Percentiles rank a stretch among this genome's conserved stretches.
phyloP scores from a whole-genome alignment of 768 basidiomycete species.

The Brasilioporus rufonigricans region DNA sequence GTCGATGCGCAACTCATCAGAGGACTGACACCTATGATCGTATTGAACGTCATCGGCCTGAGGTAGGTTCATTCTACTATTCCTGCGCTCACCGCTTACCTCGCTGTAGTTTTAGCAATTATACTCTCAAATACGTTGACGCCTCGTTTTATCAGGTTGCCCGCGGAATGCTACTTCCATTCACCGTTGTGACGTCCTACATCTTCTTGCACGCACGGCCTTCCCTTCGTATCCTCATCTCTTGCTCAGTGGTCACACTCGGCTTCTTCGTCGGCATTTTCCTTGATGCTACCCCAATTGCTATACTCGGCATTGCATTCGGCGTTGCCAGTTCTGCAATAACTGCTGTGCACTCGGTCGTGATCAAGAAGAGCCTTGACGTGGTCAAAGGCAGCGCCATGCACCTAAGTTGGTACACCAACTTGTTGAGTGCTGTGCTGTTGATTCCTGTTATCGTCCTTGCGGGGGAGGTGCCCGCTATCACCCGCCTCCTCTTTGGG shows the following conservation, averaged over 20 bases:
- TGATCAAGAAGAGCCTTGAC: slow-evolving; percentile 84
- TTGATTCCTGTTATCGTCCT: slow-evolving; percentile 73
- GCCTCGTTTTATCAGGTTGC: slow-evolving; percentile 96
- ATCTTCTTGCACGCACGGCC: slow-evolving; percentile 74
- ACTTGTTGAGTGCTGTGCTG: slow-evolving; percentile 71
- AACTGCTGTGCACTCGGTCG: slow-evolving; percentile 87
- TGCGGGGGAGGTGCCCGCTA: slow-evolving; percentile 68
- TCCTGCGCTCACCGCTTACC: not conserved
- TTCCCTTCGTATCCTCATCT: slow-evolving; percentile 66
- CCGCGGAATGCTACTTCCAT: slow-evolving; percentile 88
- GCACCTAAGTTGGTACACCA: slow-evolving; percentile 89
- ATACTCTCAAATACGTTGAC: slow-evolving; percentile 89
- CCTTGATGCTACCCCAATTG: slow-evolving; percentile 64
- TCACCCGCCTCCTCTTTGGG: slow-evolving; percentile 59
- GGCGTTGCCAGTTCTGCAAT: slow-evolving; percentile 85
- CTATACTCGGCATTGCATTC: slow-evolving; percentile 66
- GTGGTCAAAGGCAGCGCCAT: slow-evolving; percentile 84
- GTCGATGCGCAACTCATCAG: slow-evolving; percentile 66
- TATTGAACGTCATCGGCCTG: slow-evolving; percentile 77
- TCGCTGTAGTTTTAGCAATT: slow-evolving; percentile 75
- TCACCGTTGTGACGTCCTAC: slow-evolving; percentile 88
- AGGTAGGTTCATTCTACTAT: slow-evolving; percentile 50
- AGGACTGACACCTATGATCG: slow-evolving; percentile 72
- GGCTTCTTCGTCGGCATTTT: slow-evolving; percentile 94
- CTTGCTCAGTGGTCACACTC: slow-evolving; percentile 78